Conservation (phyloP, 768 basidiomycete species). For the Phaeotremella fagi region DNA sequence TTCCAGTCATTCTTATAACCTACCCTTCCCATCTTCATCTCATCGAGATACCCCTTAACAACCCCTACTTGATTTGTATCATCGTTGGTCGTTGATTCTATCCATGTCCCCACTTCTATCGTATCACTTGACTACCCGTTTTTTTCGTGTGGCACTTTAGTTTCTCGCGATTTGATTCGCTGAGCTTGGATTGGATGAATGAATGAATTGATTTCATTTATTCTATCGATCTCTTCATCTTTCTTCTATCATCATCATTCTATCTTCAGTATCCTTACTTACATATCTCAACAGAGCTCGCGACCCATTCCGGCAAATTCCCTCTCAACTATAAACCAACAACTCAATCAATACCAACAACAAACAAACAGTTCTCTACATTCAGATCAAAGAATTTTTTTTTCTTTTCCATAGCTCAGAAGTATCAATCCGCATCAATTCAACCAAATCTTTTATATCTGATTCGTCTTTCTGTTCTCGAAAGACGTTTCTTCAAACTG, state of each 20-base stretch:
- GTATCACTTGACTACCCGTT: neutral
- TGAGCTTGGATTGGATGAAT: too few relatives aligned
- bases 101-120: neutral
- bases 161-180: too few relatives aligned
- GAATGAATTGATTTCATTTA: too few relatives aligned
- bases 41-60: too few relatives aligned
- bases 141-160: too few relatives aligned
- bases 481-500: conserved; percentile 24
- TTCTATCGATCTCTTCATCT: neutral
- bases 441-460: neutral
- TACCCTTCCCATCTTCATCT: neutral
- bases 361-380: too few relatives aligned
- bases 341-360: conserved; percentile 5
- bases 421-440: conserved; percentile 4
- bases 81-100: too few relatives aligned
- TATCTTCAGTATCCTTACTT: neutral
- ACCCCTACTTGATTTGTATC: too few relatives aligned
- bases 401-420: too few relatives aligned
- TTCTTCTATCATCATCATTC: neutral
- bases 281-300: conserved; percentile 36
- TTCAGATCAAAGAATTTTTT: too few relatives aligned
- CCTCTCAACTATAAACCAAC: conserved; percentile 7
- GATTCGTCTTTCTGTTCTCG: neutral
- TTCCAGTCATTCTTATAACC: neutral
- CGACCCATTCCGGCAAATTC: conserved; percentile 47